These are phyloP conservation scores for Litchi chinensis DNA, from an alignment of 345 rosid species.

Conservation along the genomic window DNA sequence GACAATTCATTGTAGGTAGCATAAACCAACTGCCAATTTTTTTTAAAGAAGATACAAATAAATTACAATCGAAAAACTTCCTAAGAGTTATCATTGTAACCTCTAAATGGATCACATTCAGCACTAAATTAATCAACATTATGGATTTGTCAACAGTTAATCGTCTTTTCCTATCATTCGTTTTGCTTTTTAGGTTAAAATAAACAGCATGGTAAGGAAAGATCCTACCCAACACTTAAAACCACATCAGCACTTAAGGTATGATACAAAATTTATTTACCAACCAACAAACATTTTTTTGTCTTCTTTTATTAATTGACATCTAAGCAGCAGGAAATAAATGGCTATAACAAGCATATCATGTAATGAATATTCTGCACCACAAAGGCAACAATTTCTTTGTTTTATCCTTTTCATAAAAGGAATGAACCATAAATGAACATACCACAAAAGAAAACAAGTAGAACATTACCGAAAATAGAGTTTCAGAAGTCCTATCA, in stretches of 20 bases:
- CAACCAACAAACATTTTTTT: not conserved
- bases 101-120: not conserved
- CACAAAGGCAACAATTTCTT: constrained; percentile 4
- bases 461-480: constrained; percentile 63
- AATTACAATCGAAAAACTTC: not conserved
- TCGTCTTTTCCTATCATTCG: not conserved
- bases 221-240: constrained; percentile 7
- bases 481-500: constrained; percentile 84
- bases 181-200: not conserved
- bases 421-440: constrained; percentile 3
- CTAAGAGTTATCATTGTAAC: not conserved
- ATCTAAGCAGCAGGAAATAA: not conserved
- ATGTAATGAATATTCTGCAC: not conserved
- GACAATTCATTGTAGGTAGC: not conserved
- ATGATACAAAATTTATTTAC: not conserved
- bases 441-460: constrained; percentile 13
- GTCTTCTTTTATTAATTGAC: constrained; percentile 10
- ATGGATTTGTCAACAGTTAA: not conserved
- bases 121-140: not conserved
- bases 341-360: not conserved
- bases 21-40: constrained; percentile 8
- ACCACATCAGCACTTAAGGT: not conserved
- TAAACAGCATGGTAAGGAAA: not conserved
- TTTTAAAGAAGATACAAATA: no score
- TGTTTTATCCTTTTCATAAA: not conserved